Evolutionary conservation across 179 eudicot species (phyloP).

Genomic region (Corrigiola litoralis): DNA sequence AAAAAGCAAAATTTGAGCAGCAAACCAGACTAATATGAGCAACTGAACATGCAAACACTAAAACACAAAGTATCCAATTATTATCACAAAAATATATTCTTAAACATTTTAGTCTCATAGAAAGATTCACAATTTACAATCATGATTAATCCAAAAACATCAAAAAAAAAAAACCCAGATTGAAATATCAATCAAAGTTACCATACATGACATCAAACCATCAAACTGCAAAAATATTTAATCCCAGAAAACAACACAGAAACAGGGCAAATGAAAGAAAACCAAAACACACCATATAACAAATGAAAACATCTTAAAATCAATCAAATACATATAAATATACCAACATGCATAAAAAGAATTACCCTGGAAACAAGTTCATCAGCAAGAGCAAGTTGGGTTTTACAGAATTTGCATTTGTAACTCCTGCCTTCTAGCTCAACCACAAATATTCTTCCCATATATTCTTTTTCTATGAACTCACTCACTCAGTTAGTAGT

Average conservation of each 20-base stretch:
- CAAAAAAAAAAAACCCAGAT: neutral
- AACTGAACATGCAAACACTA: neutral
- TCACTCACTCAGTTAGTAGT: too few relatives aligned
- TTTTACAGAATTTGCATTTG: slow-evolving; percentile 82
- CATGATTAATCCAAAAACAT: neutral
- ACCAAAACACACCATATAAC: neutral
- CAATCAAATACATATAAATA: neutral
- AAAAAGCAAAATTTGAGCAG: neutral
- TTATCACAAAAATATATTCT: too few relatives aligned
- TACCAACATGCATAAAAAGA: neutral
- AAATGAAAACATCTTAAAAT: neutral
- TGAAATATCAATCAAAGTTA: neutral
- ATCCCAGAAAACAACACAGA: neutral
- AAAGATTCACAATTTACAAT: neutral
- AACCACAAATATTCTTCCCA: slow-evolving; percentile 73
- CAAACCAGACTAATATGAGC: neutral
- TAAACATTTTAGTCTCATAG: neutral
- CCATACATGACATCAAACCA: neutral
- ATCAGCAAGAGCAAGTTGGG: slow-evolving; percentile 58
- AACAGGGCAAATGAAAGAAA: neutral
- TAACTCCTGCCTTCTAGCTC: slow-evolving; percentile 76
- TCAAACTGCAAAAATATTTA: neutral
- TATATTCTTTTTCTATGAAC: slow-evolving; percentile 27
- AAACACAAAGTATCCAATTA: neutral
- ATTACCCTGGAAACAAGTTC: slow-evolving; percentile 61